These are phyloP conservation scores for Phylloporus arenicola DNA, from an alignment of 768 basidiomycete species.

Conservation along the genomic window DNA sequence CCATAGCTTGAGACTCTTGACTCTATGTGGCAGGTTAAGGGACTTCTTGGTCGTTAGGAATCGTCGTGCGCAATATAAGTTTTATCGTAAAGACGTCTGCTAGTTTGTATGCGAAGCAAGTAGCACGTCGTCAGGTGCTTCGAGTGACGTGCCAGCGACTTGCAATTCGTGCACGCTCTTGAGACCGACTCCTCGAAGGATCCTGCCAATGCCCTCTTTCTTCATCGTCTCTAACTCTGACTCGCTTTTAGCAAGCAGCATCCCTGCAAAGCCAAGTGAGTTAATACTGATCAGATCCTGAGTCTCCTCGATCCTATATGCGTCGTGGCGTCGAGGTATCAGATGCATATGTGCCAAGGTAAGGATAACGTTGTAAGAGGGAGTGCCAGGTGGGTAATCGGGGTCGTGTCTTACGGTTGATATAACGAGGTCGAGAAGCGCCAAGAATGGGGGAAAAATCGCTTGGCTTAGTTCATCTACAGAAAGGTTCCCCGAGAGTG, in stretches of 20 bases:
- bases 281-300: slow-evolving; percentile 70
- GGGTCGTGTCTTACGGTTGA: slow-evolving; percentile 66
- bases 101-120: neutral
- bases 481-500: slow-evolving; percentile 15
- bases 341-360: slow-evolving; percentile 82
- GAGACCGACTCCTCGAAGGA: slow-evolving; percentile 60
- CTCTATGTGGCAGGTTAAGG: slow-evolving; percentile 49
- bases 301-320: slow-evolving; percentile 46
- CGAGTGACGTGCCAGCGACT: slow-evolving; percentile 43
- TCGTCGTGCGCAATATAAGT: neutral
- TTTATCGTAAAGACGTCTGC: neutral
- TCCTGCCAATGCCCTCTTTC: slow-evolving; percentile 54
- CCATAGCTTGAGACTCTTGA: slow-evolving; percentile 50
- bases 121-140: slow-evolving; percentile 23
- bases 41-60: slow-evolving; percentile 25
- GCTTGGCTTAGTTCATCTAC: slow-evolving; percentile 43
- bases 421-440: slow-evolving; percentile 71
- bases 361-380: slow-evolving; percentile 80
- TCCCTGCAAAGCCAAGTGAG: slow-evolving; percentile 84
- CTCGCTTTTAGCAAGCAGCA: slow-evolving; percentile 82
- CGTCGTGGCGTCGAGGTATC: slow-evolving; percentile 70
- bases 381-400: slow-evolving; percentile 54
- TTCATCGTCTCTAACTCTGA: slow-evolving; percentile 67
- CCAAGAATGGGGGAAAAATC: slow-evolving; percentile 59
- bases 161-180: slow-evolving; percentile 65